Evolutionary conservation across 1,284 basidiomycete genomes (phyloP), one percentile per base, ranked within the genome.

Genomic region (Lentinula novae-zelandiae): DNA sequence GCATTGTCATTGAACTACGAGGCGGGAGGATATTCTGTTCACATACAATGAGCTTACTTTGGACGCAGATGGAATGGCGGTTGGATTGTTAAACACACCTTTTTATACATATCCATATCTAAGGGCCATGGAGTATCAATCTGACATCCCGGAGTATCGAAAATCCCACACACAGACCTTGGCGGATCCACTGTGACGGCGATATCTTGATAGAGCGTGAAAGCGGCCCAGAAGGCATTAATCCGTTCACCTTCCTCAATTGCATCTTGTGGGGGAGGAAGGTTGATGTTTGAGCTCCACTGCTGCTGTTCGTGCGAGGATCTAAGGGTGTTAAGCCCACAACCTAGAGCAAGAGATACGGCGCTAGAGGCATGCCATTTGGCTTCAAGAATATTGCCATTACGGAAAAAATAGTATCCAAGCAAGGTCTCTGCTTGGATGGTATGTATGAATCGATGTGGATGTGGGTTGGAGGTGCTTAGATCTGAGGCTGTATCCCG

Each of bases 191-290:
- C 65, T 1, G 68, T 69, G 7, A 70, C 67, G 6, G 73, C 66
- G 68, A 73, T 72, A 33, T 61, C 57, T 36, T 72, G 68, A 62
- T 77, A 75, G 50, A 76, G 56, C 6, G 67, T 64, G 62, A 72
- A 75, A 1, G 71, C 71, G 9, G 68, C 63, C 76, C 76, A 78
- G 58, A 76, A 77, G 13, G 68, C 69, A 34, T 72, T 66, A 17
- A 76, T 74, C 6, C 73, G 70, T 58, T 77, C 76, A 6, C 72
- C 76, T 57, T 74, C 70, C 57, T 76, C 75, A 15, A 74, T 63
- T 13, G 53, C 22, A 34, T 63, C 64, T 51, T 39, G 51, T 51
- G 57, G 27, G 17, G 38, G 44, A 20, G 48, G 61, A 5, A 60
- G 59, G 27, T 27, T 3, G 27, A 46, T 22, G 15, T n/a, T n/a